These are phyloP conservation scores for Colletotrichum gloeosporioides DNA, from an alignment of 2,329 filamentous ascomycete species.

Conservation along the genomic window DNA sequence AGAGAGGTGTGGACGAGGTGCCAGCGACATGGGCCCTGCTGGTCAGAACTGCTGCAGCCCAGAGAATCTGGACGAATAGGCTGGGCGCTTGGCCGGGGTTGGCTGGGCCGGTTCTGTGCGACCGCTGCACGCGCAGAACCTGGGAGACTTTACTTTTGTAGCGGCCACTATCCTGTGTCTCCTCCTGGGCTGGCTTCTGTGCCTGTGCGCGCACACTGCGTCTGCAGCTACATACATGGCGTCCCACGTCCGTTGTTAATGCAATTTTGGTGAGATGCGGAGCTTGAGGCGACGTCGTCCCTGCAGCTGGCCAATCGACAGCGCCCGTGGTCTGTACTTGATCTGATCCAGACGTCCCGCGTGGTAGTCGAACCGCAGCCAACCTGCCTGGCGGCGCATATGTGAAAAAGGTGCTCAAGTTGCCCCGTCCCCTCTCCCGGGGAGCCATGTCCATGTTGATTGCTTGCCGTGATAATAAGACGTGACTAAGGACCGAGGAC, in stretches of 20 bases:
- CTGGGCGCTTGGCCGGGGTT: slow-evolving; percentile 5
- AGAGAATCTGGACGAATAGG: slow-evolving; percentile 13
- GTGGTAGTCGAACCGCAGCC: neutral
- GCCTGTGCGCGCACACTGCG: neutral
- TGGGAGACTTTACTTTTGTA: neutral
- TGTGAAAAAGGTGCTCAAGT: slow-evolving; percentile 14
- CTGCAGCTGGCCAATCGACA: slow-evolving; percentile 6
- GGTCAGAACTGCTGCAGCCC: slow-evolving; percentile 19
- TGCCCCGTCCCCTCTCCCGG: slow-evolving; percentile 13
- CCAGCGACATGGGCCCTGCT: slow-evolving; percentile 19
- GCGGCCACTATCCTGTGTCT: neutral
- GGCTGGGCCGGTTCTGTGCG: neutral
- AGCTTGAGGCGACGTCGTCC: slow-evolving; percentile 14
- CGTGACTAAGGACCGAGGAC: neutral
- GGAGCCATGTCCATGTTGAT: neutral
- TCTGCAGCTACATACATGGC: neutral
- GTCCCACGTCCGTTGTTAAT: neutral
- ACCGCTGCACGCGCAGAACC: neutral
- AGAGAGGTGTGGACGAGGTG: slow-evolving; percentile 9
- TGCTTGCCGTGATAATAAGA: neutral
- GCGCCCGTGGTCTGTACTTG: neutral
- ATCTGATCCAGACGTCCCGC: neutral
- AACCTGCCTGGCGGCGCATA: slow-evolving; percentile 7
- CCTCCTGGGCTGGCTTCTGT: neutral
- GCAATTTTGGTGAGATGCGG: slow-evolving; percentile 17